Conservation (phyloP, 176 grass and related monocot species). For the Avena eriantha region DNA sequence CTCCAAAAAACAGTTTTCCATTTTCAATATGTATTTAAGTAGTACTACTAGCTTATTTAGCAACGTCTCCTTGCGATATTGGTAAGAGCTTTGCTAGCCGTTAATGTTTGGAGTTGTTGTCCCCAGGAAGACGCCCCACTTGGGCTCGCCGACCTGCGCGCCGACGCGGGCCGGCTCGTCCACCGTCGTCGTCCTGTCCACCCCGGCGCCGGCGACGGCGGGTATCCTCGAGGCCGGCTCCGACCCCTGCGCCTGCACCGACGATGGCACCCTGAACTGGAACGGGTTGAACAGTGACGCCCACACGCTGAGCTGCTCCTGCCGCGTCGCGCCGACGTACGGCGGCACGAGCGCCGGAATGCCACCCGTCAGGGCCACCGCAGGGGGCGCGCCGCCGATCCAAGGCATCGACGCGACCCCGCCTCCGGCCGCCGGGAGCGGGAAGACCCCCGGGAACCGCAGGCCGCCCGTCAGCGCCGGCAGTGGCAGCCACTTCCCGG, state of each 20-base stretch:
- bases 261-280: constrained; percentile 30
- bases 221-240: constrained; percentile 3
- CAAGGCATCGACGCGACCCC: constrained; percentile 39
- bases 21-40: background rate
- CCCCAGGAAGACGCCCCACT: constrained; percentile 52
- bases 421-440: background rate
- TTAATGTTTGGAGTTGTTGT: constrained; percentile 3
- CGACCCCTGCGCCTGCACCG: background rate
- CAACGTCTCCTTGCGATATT: background rate
- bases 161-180: constrained; percentile 29
- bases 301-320: constrained; percentile 64
- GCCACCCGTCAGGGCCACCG: background rate
- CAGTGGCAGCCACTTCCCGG: constrained; percentile 51
- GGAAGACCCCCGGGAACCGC: constrained; percentile 38
- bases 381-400: constrained; percentile 30
- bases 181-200: constrained; percentile 37
- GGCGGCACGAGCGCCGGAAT: constrained; percentile 47
- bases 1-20: background rate
- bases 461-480: constrained; percentile 40
- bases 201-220: constrained; percentile 32
- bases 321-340: constrained; percentile 48
- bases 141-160: constrained; percentile 39
- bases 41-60: background rate
- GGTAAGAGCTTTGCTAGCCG: background rate
- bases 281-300: constrained; percentile 64